Conservation (phyloP, 805 yeast species). For the Scheffersomyces lignosus region DNA sequence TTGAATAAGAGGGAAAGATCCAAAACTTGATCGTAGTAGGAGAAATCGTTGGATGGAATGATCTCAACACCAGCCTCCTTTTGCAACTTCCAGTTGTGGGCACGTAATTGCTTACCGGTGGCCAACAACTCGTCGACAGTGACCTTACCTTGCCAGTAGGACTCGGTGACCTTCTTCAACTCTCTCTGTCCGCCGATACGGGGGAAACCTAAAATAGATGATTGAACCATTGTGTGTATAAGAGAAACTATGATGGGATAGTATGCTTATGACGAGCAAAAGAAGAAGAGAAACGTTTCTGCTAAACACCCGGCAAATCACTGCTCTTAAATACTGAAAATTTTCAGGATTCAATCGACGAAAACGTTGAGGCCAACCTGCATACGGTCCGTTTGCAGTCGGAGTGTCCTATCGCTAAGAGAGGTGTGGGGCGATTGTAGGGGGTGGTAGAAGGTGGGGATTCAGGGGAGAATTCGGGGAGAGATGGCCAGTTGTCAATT, state of each 20-base stretch:
- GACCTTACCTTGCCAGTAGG: slow-evolving; percentile 97
- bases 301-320: no score
- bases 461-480: no score
- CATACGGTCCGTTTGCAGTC: no score
- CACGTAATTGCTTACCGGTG: slow-evolving; percentile 95
- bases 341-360: no score
- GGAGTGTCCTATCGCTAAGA: no score
- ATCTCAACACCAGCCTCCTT: slow-evolving; percentile 95
- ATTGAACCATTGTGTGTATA: slow-evolving; percentile 76
- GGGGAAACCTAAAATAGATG: slow-evolving; percentile 99
- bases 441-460: no score
- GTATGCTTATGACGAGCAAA: not conserved
- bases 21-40: slow-evolving; percentile 95
- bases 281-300: not conserved
- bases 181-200: slow-evolving; percentile 99
- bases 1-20: slow-evolving; percentile 92
- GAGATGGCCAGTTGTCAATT: no score
- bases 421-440: no score
- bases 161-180: slow-evolving; percentile 97
- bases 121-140: slow-evolving; percentile 81
- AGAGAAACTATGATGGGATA: not conserved
- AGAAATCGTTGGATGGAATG: slow-evolving; percentile 97
- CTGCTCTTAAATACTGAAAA: no score
- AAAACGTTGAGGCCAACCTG: no score
- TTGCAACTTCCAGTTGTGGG: slow-evolving; percentile 96